phyloP scores from a whole-genome alignment of 345 rosid genomes.

The Sisymbrium altissimum region DNA sequence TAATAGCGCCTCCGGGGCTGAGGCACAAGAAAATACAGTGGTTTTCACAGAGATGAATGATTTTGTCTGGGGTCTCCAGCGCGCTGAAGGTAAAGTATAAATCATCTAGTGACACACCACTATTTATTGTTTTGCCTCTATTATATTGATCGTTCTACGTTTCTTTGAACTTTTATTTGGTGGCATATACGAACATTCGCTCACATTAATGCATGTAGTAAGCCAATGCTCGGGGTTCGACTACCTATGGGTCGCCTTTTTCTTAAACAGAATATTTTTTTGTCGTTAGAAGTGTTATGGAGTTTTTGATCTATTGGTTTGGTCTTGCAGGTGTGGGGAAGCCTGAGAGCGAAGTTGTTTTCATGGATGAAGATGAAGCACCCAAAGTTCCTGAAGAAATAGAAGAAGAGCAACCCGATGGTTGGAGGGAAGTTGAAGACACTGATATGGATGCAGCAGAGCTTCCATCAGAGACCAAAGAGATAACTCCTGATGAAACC shows the following conservation, averaged over 20 bases:
- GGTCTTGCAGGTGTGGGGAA: constrained; percentile 55
- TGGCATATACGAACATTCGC: not conserved
- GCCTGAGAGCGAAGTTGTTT: constrained; percentile 72
- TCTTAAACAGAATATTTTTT: not conserved
- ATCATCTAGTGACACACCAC: not conserved
- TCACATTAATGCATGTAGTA: not conserved
- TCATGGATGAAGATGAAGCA: constrained; percentile 89
- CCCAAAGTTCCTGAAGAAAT: constrained; percentile 52
- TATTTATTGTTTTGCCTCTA: constrained; percentile 7
- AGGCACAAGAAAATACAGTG: constrained; percentile 71
- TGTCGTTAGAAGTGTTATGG: not conserved
- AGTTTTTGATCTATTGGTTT: constrained; percentile 19
- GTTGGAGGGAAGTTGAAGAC: constrained; percentile 61
- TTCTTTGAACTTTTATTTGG: not conserved
- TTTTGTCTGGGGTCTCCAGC: constrained; percentile 89
- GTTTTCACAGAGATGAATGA: constrained; percentile 94
- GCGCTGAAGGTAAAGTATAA: constrained; percentile 58
- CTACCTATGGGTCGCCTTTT: not conserved
- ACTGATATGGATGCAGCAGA: constrained; percentile 44
- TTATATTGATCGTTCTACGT: not conserved
- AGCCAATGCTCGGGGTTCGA: not conserved
- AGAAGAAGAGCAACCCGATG: constrained; percentile 54
- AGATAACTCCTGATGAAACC: constrained; percentile 67
- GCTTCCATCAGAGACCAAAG: constrained; percentile 50
- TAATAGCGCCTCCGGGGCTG: constrained; percentile 43